phyloP scores from a whole-genome alignment of 2,329 filamentous ascomycete genomes.

The Aspergillus ochraceoroseus region DNA sequence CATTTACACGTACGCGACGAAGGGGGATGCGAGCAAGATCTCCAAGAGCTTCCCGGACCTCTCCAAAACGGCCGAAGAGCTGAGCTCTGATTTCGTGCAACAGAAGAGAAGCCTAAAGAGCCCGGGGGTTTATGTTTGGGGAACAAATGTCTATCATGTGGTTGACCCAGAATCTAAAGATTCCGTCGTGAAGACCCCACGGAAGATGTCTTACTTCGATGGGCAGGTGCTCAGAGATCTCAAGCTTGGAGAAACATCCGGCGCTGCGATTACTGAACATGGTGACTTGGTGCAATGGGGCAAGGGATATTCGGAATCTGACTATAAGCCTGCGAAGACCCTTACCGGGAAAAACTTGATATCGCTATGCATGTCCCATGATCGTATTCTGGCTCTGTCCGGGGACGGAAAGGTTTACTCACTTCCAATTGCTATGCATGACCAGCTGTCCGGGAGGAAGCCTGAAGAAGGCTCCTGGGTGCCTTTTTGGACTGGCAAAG shows the following conservation, averaged over 20 bases:
- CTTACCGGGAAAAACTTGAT: conserved; percentile 74
- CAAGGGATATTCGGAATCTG: conserved; percentile 62
- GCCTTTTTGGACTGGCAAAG: conserved; percentile 62
- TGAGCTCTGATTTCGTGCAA: conserved; percentile 82
- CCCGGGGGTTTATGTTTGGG: conserved; percentile 91
- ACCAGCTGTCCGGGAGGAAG: conserved; percentile 64
- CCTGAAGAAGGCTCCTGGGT: conserved; percentile 64
- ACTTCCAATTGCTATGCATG: conserved; percentile 67
- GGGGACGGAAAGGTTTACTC: conserved; percentile 77
- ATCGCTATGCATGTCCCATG: conserved; percentile 70
- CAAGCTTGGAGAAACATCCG: conserved; percentile 76
- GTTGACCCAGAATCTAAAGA: conserved; percentile 79
- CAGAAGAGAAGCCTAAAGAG: conserved; percentile 75
- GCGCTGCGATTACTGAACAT: conserved; percentile 78
- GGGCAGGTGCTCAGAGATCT: conserved; percentile 78
- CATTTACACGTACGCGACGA: conserved; percentile 31
- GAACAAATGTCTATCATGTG: conserved; percentile 78
- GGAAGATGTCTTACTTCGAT: conserved; percentile 76
- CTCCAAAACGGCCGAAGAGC: conserved; percentile 49
- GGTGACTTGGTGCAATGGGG: conserved; percentile 95
- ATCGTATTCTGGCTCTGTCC: conserved; percentile 76
- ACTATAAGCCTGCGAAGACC: conserved; percentile 62
- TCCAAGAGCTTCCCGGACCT: conserved; percentile 23
- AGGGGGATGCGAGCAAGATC: conserved; percentile 18
- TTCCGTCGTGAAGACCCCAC: conserved; percentile 69